Percentiles rank a stretch among this genome's conserved stretches.
These are phyloP conservation scores for Apodospora peruviana DNA, from an alignment of 495 filamentous ascomycete species.

Conservation along the genomic window DNA sequence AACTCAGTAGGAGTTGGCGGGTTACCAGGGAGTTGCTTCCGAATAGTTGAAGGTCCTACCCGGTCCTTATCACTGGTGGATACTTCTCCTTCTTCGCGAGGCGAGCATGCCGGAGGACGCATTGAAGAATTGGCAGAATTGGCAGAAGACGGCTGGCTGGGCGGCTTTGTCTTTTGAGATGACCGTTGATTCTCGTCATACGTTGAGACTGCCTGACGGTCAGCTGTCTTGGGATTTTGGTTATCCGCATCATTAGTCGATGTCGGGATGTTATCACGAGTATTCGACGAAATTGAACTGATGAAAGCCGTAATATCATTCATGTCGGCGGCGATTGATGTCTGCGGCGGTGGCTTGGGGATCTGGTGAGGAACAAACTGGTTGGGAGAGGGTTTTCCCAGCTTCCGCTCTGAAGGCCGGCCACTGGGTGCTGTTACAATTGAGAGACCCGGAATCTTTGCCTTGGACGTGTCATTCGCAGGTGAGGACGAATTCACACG, in stretches of 20 bases:
- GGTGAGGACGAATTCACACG: not conserved
- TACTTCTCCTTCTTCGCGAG: conserved; percentile 4
- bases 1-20: not conserved
- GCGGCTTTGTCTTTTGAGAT: not conserved
- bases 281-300: conserved; percentile 11
- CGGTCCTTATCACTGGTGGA: not conserved
- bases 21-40: not conserved
- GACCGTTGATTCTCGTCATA: not conserved
- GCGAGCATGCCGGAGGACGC: not conserved
- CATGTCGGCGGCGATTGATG: conserved; percentile 14
- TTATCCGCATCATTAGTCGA: not conserved
- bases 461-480: not conserved
- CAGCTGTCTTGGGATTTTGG: not conserved
- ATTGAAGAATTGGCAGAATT: not conserved
- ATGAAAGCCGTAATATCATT: conserved; percentile 22
- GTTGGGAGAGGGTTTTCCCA: not conserved
- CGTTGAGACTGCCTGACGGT: not conserved
- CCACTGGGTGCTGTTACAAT: not conserved
- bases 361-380: conserved; percentile 3
- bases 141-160: not conserved
- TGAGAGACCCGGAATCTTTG: not conserved
- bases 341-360: conserved; percentile 2
- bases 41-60: not conserved
- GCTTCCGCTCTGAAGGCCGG: not conserved
- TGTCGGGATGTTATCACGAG: not conserved